Evolutionary conservation across 495 filamentous ascomycete genomes (phyloP).

Genomic region (Diplogelasinospora grovesii): DNA sequence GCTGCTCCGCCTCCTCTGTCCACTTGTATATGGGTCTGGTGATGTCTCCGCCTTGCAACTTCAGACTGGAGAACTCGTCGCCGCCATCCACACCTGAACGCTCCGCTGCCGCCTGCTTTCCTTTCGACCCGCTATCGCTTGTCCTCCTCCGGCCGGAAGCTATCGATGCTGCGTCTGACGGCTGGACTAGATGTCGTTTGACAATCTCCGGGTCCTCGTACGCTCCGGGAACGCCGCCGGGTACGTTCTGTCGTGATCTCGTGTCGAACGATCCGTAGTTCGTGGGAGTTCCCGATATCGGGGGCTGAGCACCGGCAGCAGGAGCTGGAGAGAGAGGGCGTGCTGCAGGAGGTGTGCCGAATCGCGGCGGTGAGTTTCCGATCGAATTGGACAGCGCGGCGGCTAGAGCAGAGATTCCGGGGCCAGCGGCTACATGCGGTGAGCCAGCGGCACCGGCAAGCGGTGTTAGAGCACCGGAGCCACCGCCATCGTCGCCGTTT

Average conservation of each 20-base stretch:
- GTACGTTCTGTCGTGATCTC: constrained; percentile 40
- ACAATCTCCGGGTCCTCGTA: constrained; percentile 77
- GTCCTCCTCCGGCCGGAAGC: constrained; percentile 30
- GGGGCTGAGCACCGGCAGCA: constrained; percentile 38
- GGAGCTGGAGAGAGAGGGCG: constrained; percentile 52
- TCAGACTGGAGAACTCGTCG: constrained; percentile 87
- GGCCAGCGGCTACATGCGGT: constrained; percentile 53
- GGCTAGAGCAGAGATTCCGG: constrained; percentile 70
- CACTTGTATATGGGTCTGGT: constrained; percentile 91
- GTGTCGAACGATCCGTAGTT: constrained; percentile 77
- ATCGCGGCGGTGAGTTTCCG: constrained; percentile 52
- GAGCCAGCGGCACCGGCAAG: constrained; percentile 47
- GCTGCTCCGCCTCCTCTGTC: constrained; percentile 72
- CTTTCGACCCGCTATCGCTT: constrained; percentile 40
- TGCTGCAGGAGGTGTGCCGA: constrained; percentile 50
- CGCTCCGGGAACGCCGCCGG: constrained; percentile 35
- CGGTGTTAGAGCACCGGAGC: constrained; percentile 36
- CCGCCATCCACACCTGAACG: constrained; percentile 42
- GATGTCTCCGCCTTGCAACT: constrained; percentile 87
- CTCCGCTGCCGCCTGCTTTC: constrained; percentile 38
- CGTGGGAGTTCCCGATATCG: constrained; percentile 48
- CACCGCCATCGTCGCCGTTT: constrained; percentile 21
- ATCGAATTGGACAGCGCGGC: constrained; percentile 63
- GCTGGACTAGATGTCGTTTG: constrained; percentile 72
- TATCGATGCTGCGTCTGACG: constrained; percentile 41